Conservation (phyloP, 805 yeast species). For the Wickerhamiella domercqiae region DNA sequence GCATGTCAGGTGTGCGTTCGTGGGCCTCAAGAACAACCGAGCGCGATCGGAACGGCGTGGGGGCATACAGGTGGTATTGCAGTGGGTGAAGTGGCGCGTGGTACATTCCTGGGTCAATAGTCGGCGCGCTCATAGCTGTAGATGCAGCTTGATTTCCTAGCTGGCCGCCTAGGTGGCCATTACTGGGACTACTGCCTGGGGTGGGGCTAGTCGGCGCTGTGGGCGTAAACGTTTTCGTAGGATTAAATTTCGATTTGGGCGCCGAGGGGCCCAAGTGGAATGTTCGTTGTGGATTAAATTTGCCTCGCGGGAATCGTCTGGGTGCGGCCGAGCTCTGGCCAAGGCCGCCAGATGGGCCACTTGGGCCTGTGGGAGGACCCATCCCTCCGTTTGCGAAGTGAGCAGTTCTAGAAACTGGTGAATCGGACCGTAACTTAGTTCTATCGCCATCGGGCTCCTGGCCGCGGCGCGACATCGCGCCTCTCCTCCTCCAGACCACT, state of each 20-base stretch:
- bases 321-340: too few relatives aligned
- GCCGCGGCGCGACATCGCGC: neutral
- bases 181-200: neutral
- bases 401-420: neutral
- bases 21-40: constrained; percentile 40
- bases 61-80: constrained; percentile 81
- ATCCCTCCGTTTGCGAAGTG: too few relatives aligned
- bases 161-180: neutral
- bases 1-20: constrained; percentile 50
- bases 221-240: constrained; percentile 10
- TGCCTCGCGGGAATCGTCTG: neutral
- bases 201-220: neutral
- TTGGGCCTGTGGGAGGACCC: too few relatives aligned
- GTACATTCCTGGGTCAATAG: constrained; percentile 9
- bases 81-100: constrained; percentile 25
- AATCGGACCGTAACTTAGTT: neutral
- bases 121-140: too few relatives aligned
- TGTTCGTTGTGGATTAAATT: neutral
- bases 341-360: too few relatives aligned
- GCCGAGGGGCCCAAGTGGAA: neutral
- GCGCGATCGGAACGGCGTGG: constrained; percentile 45
- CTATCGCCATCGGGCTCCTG: neutral
- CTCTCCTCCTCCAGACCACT: too few relatives aligned
- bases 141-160: too few relatives aligned
- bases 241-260: constrained; percentile 11